Evolutionary conservation across 495 filamentous ascomycete species (phyloP), one percentile per base, ranked within the genome.

Genomic region (Friedmanniomyces simplex): DNA sequence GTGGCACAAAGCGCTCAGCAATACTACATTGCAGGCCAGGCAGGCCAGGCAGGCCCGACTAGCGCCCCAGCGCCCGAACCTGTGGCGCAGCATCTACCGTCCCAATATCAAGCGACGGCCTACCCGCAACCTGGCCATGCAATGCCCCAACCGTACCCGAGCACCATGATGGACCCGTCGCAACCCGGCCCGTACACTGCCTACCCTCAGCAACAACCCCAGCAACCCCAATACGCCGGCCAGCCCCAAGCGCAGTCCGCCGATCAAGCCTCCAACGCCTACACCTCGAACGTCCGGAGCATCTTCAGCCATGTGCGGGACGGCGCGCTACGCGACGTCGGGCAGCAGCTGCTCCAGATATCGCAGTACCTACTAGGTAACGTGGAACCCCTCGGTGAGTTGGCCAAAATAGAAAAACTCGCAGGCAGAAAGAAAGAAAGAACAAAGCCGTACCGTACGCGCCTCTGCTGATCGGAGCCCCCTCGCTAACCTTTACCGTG

Each of bases 281-380:
- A 94, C 66, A 87, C 91, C 63, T 76, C 74, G 46, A 80, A 80
- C 5, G 69, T 97, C 49, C 82, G 82, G 67, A 79, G 77, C 45
- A 86, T 87, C 20, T 93, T 94, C 65, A 82, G 86, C 61, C 79
- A 86, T 59, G 85, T 85, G 52, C 82, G 80, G 54, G 79, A 80
- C 59, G 86, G 88, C n/a, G 71, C 78, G 58, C 77, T 98, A 64
- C 75, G 79, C 37, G 79, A 88, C 54, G 88, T 89, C 32, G 84
- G 84, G 60, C 75, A 76, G 59, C 84, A 83, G 16, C 75, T 98
- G 26, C 70, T 94, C 48, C 76, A 83, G 55, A 80, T 96, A 61
- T 94, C 90, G 22, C 81, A 87, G 56, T 96, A 89, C 87, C 73
- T 98, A 45, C 71, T 96, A 59, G 78, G 82, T 43, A 85, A 91